Conservation (phyloP, 495 filamentous ascomycete species). For the Xylaria bambusicola region DNA sequence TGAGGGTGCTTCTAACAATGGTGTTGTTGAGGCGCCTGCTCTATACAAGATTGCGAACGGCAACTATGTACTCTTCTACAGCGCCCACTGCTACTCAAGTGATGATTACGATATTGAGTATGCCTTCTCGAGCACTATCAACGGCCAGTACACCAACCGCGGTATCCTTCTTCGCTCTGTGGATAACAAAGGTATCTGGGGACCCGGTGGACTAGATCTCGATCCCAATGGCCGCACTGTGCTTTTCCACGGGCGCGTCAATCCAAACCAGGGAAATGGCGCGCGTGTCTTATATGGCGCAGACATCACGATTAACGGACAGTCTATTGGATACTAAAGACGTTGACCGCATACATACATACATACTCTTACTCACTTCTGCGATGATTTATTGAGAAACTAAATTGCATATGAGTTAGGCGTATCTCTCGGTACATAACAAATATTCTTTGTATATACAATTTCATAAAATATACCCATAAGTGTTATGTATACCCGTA, state of each 20-base stretch:
- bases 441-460: too few relatives aligned
- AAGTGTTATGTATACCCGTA: too few relatives aligned
- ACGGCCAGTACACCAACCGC: conserved; percentile 51
- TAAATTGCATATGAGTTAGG: background rate
- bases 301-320: conserved; percentile 29
- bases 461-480: too few relatives aligned
- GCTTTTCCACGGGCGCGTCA: conserved; percentile 33
- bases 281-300: conserved; percentile 29
- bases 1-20: conserved; percentile 49
- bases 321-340: conserved; percentile 16
- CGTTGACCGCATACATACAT: background rate
- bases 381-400: background rate
- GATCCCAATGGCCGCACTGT: conserved; percentile 31
- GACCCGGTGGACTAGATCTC: conserved; percentile 33
- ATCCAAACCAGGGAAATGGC: conserved; percentile 20
- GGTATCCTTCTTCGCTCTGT: conserved; percentile 32
- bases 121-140: conserved; percentile 48
- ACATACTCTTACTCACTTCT: background rate
- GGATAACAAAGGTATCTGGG: conserved; percentile 30
- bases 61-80: conserved; percentile 63
- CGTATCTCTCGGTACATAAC: too few relatives aligned
- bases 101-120: conserved; percentile 57
- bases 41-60: conserved; percentile 49
- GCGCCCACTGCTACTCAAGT: conserved; percentile 57
- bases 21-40: conserved; percentile 63